These are phyloP conservation scores for Amborella trichopoda DNA, from an alignment of 164 flowering plant species.

Conservation along the genomic window DNA sequence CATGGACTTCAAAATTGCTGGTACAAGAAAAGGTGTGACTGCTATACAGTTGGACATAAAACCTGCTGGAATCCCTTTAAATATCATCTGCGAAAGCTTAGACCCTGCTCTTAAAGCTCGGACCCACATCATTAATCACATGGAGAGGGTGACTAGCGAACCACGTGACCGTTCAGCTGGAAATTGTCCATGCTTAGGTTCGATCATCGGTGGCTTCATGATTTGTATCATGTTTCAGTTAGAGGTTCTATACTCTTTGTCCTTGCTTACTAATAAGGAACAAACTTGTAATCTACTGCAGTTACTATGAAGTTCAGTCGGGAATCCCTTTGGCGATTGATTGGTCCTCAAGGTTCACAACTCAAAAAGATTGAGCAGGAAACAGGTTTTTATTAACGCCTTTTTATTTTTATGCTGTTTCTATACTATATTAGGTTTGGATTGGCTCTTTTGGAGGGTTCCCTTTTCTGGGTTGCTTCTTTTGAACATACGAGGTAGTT, in stretches of 20 bases:
- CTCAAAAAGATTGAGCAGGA: slow-evolving; percentile 78
- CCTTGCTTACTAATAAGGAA: too few relatives aligned
- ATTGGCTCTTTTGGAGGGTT: neutral
- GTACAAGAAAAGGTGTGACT: slow-evolving; percentile 81
- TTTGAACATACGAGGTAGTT: too few relatives aligned
- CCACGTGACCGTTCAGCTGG: slow-evolving; percentile 67
- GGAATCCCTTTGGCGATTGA: slow-evolving; percentile 72
- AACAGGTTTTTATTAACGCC: slow-evolving; percentile 45
- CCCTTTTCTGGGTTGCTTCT: neutral
- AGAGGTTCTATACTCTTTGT: too few relatives aligned
- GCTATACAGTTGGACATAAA: slow-evolving; percentile 96
- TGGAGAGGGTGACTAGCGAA: slow-evolving; percentile 70
- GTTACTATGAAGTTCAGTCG: slow-evolving; percentile 63
- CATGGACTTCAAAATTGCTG: slow-evolving; percentile 98
- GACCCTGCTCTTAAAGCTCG: slow-evolving; percentile 83
- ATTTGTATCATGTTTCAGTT: neutral
- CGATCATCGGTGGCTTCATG: neutral
- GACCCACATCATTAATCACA: slow-evolving; percentile 74
- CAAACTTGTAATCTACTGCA: slow-evolving; percentile 21
- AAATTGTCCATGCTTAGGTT: slow-evolving; percentile 68
- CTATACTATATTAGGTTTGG: too few relatives aligned
- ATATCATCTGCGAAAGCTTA: slow-evolving; percentile 73
- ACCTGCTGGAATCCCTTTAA: slow-evolving; percentile 96
- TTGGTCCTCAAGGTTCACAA: slow-evolving; percentile 76
- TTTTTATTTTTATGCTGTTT: too few relatives aligned